These are phyloP conservation scores for Panellus pusillus DNA, from an alignment of 768 basidiomycete species.

Conservation along the genomic window DNA sequence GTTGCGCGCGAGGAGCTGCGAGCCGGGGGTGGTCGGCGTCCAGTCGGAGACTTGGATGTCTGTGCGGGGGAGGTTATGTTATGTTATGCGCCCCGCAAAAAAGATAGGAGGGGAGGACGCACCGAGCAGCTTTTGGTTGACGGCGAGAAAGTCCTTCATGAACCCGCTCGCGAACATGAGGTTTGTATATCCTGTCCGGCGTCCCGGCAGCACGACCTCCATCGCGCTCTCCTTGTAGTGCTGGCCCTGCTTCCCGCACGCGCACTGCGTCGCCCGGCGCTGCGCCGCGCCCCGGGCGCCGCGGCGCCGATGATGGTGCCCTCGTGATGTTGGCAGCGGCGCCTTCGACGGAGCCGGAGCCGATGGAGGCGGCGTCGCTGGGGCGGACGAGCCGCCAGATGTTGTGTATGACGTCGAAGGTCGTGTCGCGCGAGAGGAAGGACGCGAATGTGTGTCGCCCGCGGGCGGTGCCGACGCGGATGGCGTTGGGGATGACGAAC, in stretches of 20 bases:
- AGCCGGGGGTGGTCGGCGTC: constrained; percentile 63
- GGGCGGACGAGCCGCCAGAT: constrained; percentile 93
- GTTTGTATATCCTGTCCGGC: constrained; percentile 93
- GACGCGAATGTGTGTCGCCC: constrained; percentile 94
- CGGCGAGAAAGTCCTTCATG: constrained; percentile 89
- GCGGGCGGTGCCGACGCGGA: constrained; percentile 81
- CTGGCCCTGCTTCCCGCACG: constrained; percentile 65
- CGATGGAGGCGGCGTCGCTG: constrained; percentile 44
- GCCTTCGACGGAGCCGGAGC: constrained; percentile 38
- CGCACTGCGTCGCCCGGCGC: constrained; percentile 68
- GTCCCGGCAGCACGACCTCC: constrained; percentile 84
- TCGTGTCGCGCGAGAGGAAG: constrained; percentile 94
- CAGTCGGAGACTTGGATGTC: constrained; percentile 97
- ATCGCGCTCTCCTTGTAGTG: constrained; percentile 77
- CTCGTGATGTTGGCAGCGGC: constrained; percentile 22
- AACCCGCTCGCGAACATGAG: constrained; percentile 96
- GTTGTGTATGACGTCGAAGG: constrained; percentile 93
- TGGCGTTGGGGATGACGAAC: constrained; percentile 95
- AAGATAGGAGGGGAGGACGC: constrained; percentile 30
- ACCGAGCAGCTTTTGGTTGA: constrained; percentile 90
- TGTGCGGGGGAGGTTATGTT: no score
- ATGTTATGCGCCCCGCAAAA: no score
- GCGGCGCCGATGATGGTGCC: constrained; percentile 22
- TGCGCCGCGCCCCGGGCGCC: constrained; percentile 14
- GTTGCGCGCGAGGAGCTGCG: constrained; percentile 76